Conservation (phyloP, 176 grass and related monocot genomes). For the Ampelocalamus luodianensis region DNA sequence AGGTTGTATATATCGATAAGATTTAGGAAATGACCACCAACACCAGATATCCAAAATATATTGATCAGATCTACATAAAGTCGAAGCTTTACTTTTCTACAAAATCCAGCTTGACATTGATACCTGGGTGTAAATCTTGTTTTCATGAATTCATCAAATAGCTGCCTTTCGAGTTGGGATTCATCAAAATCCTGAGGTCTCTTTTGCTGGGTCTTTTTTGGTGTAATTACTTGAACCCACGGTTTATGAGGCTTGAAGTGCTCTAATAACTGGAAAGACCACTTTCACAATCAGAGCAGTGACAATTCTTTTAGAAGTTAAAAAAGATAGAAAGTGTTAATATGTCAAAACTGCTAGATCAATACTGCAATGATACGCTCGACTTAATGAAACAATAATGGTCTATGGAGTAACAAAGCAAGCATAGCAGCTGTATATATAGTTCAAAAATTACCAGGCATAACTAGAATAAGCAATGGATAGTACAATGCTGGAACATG, state of each 20-base stretch:
- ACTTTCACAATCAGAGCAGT: background rate
- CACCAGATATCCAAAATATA: background rate
- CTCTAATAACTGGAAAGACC: slow-evolving; percentile 58
- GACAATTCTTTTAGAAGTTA: background rate
- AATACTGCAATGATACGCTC: background rate
- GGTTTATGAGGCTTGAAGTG: slow-evolving; percentile 52
- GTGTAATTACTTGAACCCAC: slow-evolving; percentile 35
- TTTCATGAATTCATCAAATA: slow-evolving; percentile 62
- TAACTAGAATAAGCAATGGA: background rate
- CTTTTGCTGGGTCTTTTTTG: background rate
- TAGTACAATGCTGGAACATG: background rate
- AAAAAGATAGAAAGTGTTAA: background rate
- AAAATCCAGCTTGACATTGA: too few species aligned
- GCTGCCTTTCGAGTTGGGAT: slow-evolving; percentile 7
- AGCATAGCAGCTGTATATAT: background rate
- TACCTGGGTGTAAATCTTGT: slow-evolving; percentile 71
- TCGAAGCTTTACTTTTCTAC: slow-evolving; percentile 16
- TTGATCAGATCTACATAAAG: slow-evolving; percentile 2
- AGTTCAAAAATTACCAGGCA: background rate
- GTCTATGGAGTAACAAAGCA: background rate
- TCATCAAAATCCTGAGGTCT: slow-evolving; percentile 28
- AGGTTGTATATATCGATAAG: background rate
- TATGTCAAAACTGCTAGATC: background rate
- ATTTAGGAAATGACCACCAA: background rate
- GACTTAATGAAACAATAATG: background rate